These are phyloP conservation scores for Umbilicus rupestris DNA, from an alignment of 164 flowering plant genomes.

Conservation along the genomic window DNA sequence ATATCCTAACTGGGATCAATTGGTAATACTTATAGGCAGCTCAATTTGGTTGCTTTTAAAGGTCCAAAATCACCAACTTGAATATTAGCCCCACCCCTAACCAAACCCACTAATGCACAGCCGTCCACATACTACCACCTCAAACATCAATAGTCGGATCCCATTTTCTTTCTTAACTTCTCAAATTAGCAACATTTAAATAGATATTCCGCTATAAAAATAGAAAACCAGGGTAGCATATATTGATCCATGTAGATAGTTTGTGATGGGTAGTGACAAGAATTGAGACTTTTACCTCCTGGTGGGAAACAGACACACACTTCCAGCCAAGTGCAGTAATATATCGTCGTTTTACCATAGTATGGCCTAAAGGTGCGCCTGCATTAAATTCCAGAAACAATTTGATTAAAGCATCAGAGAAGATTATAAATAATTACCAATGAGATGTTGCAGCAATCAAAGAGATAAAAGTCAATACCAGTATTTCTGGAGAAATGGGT, in stretches of 20 bases:
- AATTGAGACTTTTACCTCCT: conserved; percentile 48
- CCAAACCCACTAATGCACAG: too few relatives aligned
- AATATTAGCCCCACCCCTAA: too few relatives aligned
- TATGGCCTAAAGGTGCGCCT: conserved; percentile 89
- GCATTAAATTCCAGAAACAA: conserved; percentile 20
- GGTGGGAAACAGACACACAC: conserved; percentile 54
- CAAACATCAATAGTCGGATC: too few relatives aligned
- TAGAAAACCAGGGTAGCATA: too few relatives aligned
- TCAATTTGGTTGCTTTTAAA: too few relatives aligned
- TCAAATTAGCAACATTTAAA: too few relatives aligned
- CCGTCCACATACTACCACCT: too few relatives aligned
- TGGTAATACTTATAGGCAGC: too few relatives aligned
- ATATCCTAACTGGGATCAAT: too few relatives aligned
- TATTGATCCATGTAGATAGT: not conserved
- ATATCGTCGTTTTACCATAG: conserved; percentile 76
- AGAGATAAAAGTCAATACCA: conserved; percentile 24
- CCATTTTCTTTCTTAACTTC: too few relatives aligned
- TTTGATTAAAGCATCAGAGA: not conserved
- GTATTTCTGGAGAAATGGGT: conserved; percentile 95
- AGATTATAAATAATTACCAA: not conserved
- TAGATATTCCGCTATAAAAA: too few relatives aligned
- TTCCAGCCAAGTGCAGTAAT: conserved; percentile 88
- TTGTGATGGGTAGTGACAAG: not conserved
- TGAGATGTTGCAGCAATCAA: not conserved
- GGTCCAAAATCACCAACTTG: too few relatives aligned